Conservation (phyloP, 129 eudicot genomes). For the Pittosporum tobira region DNA sequence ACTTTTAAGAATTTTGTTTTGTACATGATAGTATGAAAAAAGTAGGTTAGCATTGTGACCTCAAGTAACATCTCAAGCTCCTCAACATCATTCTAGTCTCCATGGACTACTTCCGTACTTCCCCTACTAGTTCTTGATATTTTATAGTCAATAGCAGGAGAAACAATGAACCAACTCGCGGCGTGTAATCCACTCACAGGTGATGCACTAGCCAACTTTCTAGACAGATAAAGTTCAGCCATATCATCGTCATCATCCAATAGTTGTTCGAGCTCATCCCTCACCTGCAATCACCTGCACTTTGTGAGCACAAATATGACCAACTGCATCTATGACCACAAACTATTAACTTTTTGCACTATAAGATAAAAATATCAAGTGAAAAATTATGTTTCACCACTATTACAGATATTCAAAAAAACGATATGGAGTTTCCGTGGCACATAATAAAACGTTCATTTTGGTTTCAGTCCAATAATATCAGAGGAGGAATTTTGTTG, state of each 20-base stretch:
- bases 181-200: conserved; percentile 78
- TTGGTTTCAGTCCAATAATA: too few species aligned
- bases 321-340: not conserved
- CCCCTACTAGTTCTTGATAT: conserved; percentile 87
- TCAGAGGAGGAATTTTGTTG: too few species aligned
- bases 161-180: conserved; percentile 64
- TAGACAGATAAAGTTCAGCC: conserved; percentile 86
- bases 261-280: conserved; percentile 95
- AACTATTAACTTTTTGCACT: not conserved
- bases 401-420: too few species aligned
- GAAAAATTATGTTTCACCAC: too few species aligned
- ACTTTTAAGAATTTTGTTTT: not conserved
- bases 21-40: not conserved
- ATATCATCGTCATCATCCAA: conserved; percentile 94
- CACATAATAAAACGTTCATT: too few species aligned
- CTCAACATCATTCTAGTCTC: conserved; percentile 88
- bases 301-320: conserved; percentile 10
- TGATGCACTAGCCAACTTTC: conserved; percentile 66
- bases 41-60: conserved; percentile 28
- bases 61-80: conserved; percentile 96
- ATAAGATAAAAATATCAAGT: too few species aligned
- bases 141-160: conserved; percentile 76
- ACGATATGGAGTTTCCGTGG: too few species aligned
- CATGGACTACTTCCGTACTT: conserved; percentile 64
- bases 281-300: conserved; percentile 40